Evolutionary conservation across 163 green algal genomes (phyloP), one percentile per base, ranked within the genome.

Genomic region (Chlamydomonas reinhardtii): DNA sequence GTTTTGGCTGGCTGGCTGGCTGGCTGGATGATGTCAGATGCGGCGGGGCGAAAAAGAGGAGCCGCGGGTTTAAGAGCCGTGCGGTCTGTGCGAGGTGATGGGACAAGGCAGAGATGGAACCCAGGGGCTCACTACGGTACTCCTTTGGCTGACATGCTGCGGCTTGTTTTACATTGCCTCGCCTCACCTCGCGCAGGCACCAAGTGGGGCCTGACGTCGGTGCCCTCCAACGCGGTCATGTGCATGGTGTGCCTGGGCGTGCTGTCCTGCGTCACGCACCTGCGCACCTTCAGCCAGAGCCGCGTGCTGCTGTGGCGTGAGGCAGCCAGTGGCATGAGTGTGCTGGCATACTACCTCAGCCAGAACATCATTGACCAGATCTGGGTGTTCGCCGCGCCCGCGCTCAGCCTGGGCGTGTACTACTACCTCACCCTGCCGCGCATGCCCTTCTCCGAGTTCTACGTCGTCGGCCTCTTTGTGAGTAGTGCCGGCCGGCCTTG

Each of bases 351-450:
- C 90, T 96, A 94, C 83, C 66, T 96, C 32, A 84, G 89, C 1
- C 84, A 94, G 54, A 92, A 92, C 64, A 52, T 89, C 16, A 86
- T 96, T 66, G 91, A 95, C 72, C 35, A 94, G 32, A 62, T 94
- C 1, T 95, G 96, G 90, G 90, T 96, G 27, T 27, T 94, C 1
- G 48, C 92, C 5, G 90, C 94, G 69, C 94, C 94, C 0, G 89
- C 91, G 4, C 78, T 96, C 43, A 95, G 94, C 85, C 83, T 96
- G 66, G 90, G 87, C 39, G 85, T 93, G 34, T 97, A 97, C 83
- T 95, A 94, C 73, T 94, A 94, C 86, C 93, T 97, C 68, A 96
- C 93, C 4, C 84, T 97, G 73, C 94, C 93, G n/a, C 72, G 76
- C 17, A 84, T 91, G 76, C 39, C 82, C 72, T 92, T 89, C 68